phyloP scores from a whole-genome alignment of 345 rosid genomes.

The Camelina sativa region DNA sequence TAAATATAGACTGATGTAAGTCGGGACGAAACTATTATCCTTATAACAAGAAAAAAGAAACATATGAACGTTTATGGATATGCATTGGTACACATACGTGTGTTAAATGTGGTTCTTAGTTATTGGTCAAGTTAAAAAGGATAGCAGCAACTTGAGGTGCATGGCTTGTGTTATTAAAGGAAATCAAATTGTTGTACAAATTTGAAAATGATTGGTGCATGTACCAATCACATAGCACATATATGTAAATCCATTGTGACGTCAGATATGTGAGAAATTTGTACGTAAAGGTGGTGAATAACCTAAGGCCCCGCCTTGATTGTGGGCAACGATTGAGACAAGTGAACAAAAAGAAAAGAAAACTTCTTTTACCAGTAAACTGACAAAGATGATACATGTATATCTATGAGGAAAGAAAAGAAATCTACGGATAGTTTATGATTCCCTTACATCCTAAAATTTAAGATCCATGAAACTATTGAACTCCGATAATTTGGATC shows the following conservation, averaged over 20 bases:
- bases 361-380: constrained; percentile 40
- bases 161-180: constrained; percentile 43
- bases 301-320: constrained; percentile 42
- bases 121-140: constrained; percentile 34
- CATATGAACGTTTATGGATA: constrained; percentile 15
- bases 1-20: neutral
- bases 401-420: neutral
- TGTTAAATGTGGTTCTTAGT: constrained; percentile 33
- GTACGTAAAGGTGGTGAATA: constrained; percentile 30
- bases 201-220: constrained; percentile 47
- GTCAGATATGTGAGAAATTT: constrained; percentile 31
- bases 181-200: constrained; percentile 33
- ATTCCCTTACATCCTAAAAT: constrained; percentile 6
- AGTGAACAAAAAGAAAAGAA: constrained; percentile 36
- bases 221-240: constrained; percentile 32
- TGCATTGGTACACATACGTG: constrained; percentile 26
- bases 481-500: neutral
- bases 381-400: constrained; percentile 20
- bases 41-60: neutral
- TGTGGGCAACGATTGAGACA: constrained; percentile 41
- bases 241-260: constrained; percentile 33
- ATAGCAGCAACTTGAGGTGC: constrained; percentile 45
- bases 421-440: constrained; percentile 1
- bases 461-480: neutral
- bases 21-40: neutral